phyloP scores from a whole-genome alignment of 1,284 basidiomycete genomes.

The Leccinum subspadiceum region DNA sequence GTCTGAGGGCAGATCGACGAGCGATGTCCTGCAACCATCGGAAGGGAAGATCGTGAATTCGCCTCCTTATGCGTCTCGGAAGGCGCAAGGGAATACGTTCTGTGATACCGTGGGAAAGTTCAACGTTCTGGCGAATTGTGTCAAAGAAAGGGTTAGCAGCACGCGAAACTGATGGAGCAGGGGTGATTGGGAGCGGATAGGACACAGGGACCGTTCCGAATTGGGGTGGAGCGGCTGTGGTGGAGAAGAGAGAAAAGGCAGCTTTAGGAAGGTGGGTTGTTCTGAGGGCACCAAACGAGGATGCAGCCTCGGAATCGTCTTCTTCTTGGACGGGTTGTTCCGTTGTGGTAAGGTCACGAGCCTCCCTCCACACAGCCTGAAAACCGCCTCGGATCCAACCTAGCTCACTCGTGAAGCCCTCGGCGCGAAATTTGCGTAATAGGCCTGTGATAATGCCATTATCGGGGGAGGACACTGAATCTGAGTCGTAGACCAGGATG shows the following conservation, averaged over 20 bases:
- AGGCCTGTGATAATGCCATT: slow-evolving; percentile 75
- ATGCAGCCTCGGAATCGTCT: slow-evolving; percentile 43
- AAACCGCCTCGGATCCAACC: slow-evolving; percentile 83
- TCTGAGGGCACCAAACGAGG: slow-evolving; percentile 42
- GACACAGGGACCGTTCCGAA: slow-evolving; percentile 10
- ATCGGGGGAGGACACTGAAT: slow-evolving; percentile 58
- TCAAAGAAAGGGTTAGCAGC: slow-evolving; percentile 86
- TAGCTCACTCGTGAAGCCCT: slow-evolving; percentile 65
- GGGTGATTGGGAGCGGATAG: slow-evolving; percentile 22
- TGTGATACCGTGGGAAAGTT: slow-evolving; percentile 82
- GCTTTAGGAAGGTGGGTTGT: slow-evolving; percentile 61
- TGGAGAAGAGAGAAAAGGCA: slow-evolving; percentile 63
- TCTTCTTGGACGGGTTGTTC: slow-evolving; percentile 46
- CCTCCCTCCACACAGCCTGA: slow-evolving; percentile 61
- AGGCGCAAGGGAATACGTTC: slow-evolving; percentile 80
- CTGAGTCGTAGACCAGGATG: slow-evolving; percentile 84
- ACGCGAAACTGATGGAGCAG: slow-evolving; percentile 17
- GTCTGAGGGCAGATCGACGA: slow-evolving; percentile 38
- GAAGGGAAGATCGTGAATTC: slow-evolving; percentile 77
- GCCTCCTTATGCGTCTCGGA: slow-evolving; percentile 56
- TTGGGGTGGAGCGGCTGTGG: slow-evolving; percentile 31
- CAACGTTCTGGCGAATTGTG: slow-evolving; percentile 92
- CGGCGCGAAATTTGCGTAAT: slow-evolving; percentile 80
- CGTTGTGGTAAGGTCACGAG: slow-evolving; percentile 50
- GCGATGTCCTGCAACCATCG: slow-evolving; percentile 80